Evolutionary conservation across 805 yeast species (phyloP).

Genomic region (Saturnispora zaruensis): DNA sequence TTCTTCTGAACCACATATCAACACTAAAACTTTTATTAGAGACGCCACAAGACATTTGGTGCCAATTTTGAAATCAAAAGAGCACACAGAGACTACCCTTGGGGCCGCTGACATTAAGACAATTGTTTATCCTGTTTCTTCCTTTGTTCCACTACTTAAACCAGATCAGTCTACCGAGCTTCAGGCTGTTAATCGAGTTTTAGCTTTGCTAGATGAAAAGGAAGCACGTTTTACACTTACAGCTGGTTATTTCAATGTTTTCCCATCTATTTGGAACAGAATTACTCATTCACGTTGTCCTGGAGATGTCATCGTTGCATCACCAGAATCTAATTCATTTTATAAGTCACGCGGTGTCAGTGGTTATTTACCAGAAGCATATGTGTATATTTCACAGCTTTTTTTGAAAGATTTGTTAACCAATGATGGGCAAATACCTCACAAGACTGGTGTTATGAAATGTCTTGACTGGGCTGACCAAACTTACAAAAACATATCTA

Average conservation of each 20-base stretch:
- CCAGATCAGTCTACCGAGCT: conserved; percentile 76
- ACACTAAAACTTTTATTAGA: conserved; percentile 41
- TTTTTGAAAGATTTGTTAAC: conserved; percentile 43
- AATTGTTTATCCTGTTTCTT: conserved; percentile 81
- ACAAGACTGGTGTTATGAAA: conserved; percentile 25
- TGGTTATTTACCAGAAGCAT: conserved; percentile 77
- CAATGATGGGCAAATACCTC: conserved; percentile 9
- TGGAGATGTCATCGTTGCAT: conserved; percentile 79
- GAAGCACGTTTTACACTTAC: conserved; percentile 74
- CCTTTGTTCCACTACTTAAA: conserved; percentile 72
- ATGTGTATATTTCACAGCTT: conserved; percentile 60
- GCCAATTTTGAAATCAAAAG: conserved; percentile 45
- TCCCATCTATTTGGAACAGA: conserved; percentile 56
- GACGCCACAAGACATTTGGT: conserved; percentile 49
- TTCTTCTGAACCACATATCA: conserved; percentile 58
- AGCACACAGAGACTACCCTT: neutral
- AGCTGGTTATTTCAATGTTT: conserved; percentile 93
- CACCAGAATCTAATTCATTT: conserved; percentile 92
- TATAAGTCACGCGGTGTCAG: conserved; percentile 78
- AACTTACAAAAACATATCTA: conserved; percentile 7
- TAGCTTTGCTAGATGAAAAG: conserved; percentile 49
- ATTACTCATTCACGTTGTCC: conserved; percentile 49
- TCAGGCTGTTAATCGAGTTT: conserved; percentile 52
- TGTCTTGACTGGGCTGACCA: conserved; percentile 12
- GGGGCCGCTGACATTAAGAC: conserved; percentile 35